Base-by-base conservation (phyloP, 139 green algal species). In the Chlorella sp. region DNA sequence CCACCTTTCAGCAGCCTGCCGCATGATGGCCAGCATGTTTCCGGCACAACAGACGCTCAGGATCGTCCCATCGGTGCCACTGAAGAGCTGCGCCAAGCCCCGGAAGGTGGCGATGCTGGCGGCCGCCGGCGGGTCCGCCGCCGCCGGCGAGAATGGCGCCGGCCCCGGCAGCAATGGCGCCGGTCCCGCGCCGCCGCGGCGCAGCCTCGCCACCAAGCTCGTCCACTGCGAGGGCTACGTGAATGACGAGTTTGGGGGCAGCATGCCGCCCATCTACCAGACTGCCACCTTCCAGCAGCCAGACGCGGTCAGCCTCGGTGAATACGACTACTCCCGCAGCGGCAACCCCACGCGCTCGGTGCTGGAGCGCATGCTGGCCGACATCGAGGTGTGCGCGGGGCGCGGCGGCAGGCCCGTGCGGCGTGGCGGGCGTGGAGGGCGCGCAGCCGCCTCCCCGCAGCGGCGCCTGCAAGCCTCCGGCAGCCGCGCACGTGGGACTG, bases 281-380 rank as follows among this genome's bases (percentile, higher is more conserved):
- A 99, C 96, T 2, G 93, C 95, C 38, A 99, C 91, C 36, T 96
- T 96, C 62, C 77, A 53, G 41, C 86, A 90, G 73, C 92, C 94
- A 14, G 86, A 67, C 36, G 91, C 95, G 7, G 95, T 89, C 12
- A 88, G 92, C 31, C 87, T 84, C 48, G 94, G 94, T 0, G 78
- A 84, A 21, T 99, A 98, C 80, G 96, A 99, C 85, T 99, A 99
- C 92, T 96, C 92, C 2, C 91, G 96, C 73, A 94, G 82, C 40
- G 96, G 96, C 45, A 99, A 99, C 85, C 96, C 96, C 36, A 99
- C 96, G 0, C 75, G 96, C 53, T 84, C 79, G 3, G 83, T 83
- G 56, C 56, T 41, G 56, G 29, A 63, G 56, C 56, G 36, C 1
- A 38, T 63, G 1, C 56, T 41, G 29, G 56, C 9, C n/a, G 56